Base-by-base conservation (phyloP, 345 rosid species). In the Pistacia atlantica region DNA sequence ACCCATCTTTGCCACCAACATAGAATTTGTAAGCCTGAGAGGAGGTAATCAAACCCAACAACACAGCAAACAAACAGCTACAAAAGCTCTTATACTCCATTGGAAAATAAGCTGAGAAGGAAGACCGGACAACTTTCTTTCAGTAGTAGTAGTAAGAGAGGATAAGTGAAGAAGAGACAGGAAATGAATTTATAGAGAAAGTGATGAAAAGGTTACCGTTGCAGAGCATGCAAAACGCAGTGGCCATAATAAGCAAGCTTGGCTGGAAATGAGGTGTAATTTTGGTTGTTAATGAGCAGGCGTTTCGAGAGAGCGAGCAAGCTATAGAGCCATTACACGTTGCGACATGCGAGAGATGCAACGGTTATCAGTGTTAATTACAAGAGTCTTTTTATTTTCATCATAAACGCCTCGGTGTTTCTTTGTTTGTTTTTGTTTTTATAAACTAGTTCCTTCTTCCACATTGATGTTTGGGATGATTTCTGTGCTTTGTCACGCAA, bases 1-100 rank as follows among this genome's bases (percentile, higher is more conserved):
- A 95, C 6, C 98, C 98, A 80, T 88, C 82, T 79, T 68, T 83
- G 54, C 97, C 95, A 75, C 98, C 98, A 80, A 88, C 98, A 14
- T 33, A 38, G 75, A 88, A 95, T 67, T 82, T 80, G 62, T 83
- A 75, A 56, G 85, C 92, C 54, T 80, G 73, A 49, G 89, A 79
- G 46, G 80, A 70, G 71, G 65, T 38, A n/a, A 75, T 31, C 11
- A 64, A 78, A 60, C 70, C 71, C 70, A 80, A 31, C n/a, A 83
- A 57, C 57, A 54, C 12, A 2, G 70, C 52, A 48, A 78, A 12
- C 59, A 78, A 65, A 59, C 38, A 75, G 33, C 76, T 54, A 57
- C 20, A 4, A 67, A 77, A 54, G 42, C 79, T 49, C 37, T 56
- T 20, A 38, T 55, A 86, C 67, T 69, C 86, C 94, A 89, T 78